These are phyloP conservation scores for Rubia occidens DNA, from an alignment of 305 asterid genomes.

Conservation along the genomic window DNA sequence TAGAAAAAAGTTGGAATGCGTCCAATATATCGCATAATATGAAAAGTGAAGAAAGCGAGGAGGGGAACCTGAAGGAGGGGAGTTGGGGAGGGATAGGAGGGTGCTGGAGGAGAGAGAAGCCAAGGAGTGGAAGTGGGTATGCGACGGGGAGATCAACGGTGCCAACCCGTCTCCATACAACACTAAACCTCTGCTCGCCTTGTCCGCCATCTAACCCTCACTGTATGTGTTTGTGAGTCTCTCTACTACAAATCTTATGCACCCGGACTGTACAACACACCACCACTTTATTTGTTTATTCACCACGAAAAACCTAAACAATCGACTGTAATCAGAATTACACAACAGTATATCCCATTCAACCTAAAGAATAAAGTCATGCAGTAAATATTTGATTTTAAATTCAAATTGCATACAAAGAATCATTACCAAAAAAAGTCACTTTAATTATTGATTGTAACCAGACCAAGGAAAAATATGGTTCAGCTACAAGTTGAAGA, in stretches of 20 bases:
- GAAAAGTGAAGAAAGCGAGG: not conserved
- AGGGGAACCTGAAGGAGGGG: constrained; percentile 54
- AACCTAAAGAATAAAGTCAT: not conserved
- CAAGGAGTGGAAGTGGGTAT: constrained; percentile 55
- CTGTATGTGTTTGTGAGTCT: not conserved
- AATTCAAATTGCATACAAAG: too few species aligned
- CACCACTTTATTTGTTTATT: not conserved
- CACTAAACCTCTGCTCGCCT: constrained; percentile 75
- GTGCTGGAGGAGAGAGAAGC: constrained; percentile 67
- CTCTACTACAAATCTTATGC: not conserved
- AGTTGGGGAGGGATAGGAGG: constrained; percentile 58
- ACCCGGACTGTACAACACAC: not conserved
- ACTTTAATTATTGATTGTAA: not conserved
- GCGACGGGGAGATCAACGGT: constrained; percentile 46
- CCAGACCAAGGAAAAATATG: not conserved
- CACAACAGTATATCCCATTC: not conserved
- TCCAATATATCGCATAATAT: too few species aligned
- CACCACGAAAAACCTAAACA: not conserved
- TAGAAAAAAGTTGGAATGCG: too few species aligned
- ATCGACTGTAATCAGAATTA: not conserved
- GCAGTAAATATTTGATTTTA: not conserved
- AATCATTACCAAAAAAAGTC: too few species aligned
- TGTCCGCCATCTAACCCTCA: constrained; percentile 57
- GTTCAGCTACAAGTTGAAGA: too few species aligned
- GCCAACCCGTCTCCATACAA: constrained; percentile 75